Conservation (phyloP, 345 rosid genomes). For the Linum tenue region DNA sequence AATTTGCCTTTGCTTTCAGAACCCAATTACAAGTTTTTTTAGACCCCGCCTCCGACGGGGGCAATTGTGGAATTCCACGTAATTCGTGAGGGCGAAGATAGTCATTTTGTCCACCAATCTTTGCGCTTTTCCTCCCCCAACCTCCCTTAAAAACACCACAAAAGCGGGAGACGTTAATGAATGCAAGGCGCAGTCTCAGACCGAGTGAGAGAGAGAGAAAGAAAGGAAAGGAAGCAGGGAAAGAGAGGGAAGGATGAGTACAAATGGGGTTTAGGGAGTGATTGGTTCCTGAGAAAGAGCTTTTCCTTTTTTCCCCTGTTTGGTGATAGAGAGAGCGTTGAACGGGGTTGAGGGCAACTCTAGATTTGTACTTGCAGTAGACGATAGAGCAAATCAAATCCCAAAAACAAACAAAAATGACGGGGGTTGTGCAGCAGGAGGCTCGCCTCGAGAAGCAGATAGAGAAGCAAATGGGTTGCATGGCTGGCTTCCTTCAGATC, state of each 20-base stretch:
- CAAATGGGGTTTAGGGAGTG: slow-evolving; percentile 20
- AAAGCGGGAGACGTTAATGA: slow-evolving; percentile 64
- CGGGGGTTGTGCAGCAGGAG: slow-evolving; percentile 41
- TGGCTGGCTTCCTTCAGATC: slow-evolving; percentile 93
- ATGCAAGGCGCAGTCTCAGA: slow-evolving; percentile 18
- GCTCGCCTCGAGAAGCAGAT: slow-evolving; percentile 45
- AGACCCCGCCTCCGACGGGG: slow-evolving; percentile 2
- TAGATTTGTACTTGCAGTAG: neutral
- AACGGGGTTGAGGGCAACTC: neutral
- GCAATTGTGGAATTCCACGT: slow-evolving; percentile 6
- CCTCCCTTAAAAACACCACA: slow-evolving; percentile 43
- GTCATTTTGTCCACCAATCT: slow-evolving; percentile 17
- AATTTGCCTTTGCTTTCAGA: neutral
- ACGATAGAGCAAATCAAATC: neutral
- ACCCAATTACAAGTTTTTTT: slow-evolving; percentile 8
- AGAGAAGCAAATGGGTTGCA: slow-evolving; percentile 82
- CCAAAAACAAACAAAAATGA: slow-evolving; percentile 18
- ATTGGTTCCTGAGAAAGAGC: slow-evolving; percentile 2
- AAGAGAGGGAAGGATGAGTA: neutral
- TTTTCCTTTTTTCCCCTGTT: neutral
- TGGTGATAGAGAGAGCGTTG: neutral
- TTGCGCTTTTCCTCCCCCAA: slow-evolving; percentile 14
- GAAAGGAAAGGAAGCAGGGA: slow-evolving; percentile 1
- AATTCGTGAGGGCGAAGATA: slow-evolving; percentile 14
- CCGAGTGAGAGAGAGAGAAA: neutral